A percentile compares a stretch with the other conserved stretches of the same genome.
Evolutionary conservation across 1,139 yeast genomes (phyloP).

Genomic region (Fermentozyma sake): DNA sequence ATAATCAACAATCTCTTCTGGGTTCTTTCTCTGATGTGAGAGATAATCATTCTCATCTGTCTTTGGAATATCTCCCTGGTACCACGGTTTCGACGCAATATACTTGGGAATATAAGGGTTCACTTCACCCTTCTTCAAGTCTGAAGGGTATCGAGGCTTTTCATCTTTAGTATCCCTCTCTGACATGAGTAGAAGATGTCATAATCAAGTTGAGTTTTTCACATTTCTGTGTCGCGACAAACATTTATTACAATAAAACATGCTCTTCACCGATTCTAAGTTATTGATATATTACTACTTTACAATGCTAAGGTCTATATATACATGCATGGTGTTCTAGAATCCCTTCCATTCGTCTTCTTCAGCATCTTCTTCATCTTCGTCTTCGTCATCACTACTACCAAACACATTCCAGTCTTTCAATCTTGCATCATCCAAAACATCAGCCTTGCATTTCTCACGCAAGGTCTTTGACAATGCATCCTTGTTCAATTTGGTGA

Average conservation of each 20-base stretch:
- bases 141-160: constrained; percentile 2
- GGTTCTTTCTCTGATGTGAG: constrained; percentile 46
- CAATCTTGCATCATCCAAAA: constrained; percentile 62
- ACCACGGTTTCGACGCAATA: constrained; percentile 14
- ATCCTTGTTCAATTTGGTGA: constrained; percentile 45
- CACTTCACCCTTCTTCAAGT: constrained; percentile 7
- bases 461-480: constrained; percentile 63
- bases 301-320: neutral
- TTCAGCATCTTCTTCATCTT: constrained; percentile 16
- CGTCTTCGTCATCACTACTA: constrained; percentile 16
- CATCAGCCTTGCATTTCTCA: constrained; percentile 59
- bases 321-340: constrained; percentile 8
- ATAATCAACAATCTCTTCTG: constrained; percentile 23
- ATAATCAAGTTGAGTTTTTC: neutral
- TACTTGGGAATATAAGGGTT: constrained; percentile 15
- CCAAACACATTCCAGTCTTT: constrained; percentile 59
- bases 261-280: neutral
- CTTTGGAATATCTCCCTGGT: constrained; percentile 4
- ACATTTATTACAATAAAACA: too few relatives aligned
- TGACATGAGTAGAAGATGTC: constrained; percentile 1
- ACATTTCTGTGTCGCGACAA: constrained; percentile 3
- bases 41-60: constrained; percentile 31
- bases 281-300: neutral
- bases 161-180: constrained; percentile 1
- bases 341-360: constrained; percentile 54